Percentiles rank a stretch among this genome's conserved stretches.
These are phyloP conservation scores for Olyra latifolia DNA, from an alignment of 176 grass and related monocot genomes.

Conservation along the genomic window DNA sequence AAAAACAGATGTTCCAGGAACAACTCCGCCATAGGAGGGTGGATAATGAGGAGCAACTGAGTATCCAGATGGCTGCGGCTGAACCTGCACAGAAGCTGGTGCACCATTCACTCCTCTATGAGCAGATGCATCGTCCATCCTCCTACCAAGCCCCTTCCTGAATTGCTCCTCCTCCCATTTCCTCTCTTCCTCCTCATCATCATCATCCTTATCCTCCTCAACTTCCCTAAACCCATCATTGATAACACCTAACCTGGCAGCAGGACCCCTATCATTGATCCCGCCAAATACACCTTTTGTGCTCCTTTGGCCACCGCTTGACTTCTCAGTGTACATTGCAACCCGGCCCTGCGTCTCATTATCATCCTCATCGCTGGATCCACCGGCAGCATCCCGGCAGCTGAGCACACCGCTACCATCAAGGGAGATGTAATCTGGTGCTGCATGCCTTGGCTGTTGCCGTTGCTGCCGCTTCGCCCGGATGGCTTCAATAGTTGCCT, in stretches of 20 bases:
- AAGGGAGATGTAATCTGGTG: conserved; percentile 87
- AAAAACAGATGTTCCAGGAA: conserved; percentile 46
- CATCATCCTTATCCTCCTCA: conserved; percentile 46
- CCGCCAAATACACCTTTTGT: conserved; percentile 66
- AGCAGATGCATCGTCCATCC: conserved; percentile 60
- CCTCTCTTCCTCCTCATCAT: conserved; percentile 84
- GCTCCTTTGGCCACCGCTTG: conserved; percentile 14
- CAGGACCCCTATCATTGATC: conserved; percentile 44
- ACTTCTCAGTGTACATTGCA: conserved; percentile 66
- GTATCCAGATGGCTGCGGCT: conserved; percentile 46
- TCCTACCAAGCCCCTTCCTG: conserved; percentile 76
- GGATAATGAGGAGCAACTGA: conserved; percentile 32
- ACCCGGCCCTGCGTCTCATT: conserved; percentile 62
- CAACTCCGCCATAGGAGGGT: conserved; percentile 21
- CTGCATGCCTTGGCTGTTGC: conserved; percentile 71
- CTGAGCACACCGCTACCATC: conserved; percentile 74
- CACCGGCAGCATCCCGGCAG: conserved; percentile 52
- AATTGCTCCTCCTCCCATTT: conserved; percentile 98
- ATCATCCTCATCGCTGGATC: conserved; percentile 90
- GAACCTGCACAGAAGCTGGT: conserved; percentile 39
- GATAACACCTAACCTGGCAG: conserved; percentile 34
- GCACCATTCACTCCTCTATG: conserved; percentile 44
- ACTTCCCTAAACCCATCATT: conserved; percentile 44
- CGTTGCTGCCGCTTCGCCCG: conserved; percentile 77
- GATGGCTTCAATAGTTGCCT: conserved; percentile 83